These are phyloP conservation scores for Fusarium graminum DNA, from an alignment of 2,329 filamentous ascomycete species.

Conservation along the genomic window DNA sequence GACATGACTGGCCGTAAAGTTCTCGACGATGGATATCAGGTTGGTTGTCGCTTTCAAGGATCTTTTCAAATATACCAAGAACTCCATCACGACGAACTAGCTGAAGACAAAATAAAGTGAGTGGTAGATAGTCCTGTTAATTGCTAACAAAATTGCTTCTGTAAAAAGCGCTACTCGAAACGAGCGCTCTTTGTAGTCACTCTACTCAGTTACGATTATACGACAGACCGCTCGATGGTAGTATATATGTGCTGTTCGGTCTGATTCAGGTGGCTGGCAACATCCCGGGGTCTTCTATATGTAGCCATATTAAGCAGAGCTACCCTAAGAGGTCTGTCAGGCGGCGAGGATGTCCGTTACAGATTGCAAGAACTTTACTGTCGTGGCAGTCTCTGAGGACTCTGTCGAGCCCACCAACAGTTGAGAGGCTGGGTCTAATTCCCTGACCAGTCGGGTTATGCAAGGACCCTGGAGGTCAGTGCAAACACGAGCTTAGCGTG, in stretches of 20 bases:
- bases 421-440: slow-evolving; percentile 29
- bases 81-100: background rate
- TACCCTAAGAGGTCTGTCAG: slow-evolving; percentile 5
- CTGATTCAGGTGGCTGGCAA: slow-evolving; percentile 1
- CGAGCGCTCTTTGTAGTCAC: background rate
- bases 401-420: slow-evolving; percentile 24
- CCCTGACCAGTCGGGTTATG: slow-evolving; percentile 40
- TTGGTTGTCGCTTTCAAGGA: too few relatives aligned
- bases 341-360: slow-evolving; percentile 2
- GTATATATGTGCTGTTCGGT: background rate
- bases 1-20: too few relatives aligned
- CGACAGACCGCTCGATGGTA: slow-evolving; percentile 18
- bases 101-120: slow-evolving; percentile 6
- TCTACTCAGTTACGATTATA: slow-evolving; percentile 2
- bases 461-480: slow-evolving; percentile 30
- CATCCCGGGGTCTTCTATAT: slow-evolving; percentile 5
- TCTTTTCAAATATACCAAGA: background rate
- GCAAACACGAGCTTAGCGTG: slow-evolving; percentile 28
- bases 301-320: background rate
- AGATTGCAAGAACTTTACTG: slow-evolving; percentile 26
- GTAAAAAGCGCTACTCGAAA: slow-evolving; percentile 2
- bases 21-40: too few relatives aligned
- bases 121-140: background rate
- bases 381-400: slow-evolving; percentile 38
- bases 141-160: background rate